phyloP scores from a whole-genome alignment of 305 asterid genomes.

The Plantago coronopus region DNA sequence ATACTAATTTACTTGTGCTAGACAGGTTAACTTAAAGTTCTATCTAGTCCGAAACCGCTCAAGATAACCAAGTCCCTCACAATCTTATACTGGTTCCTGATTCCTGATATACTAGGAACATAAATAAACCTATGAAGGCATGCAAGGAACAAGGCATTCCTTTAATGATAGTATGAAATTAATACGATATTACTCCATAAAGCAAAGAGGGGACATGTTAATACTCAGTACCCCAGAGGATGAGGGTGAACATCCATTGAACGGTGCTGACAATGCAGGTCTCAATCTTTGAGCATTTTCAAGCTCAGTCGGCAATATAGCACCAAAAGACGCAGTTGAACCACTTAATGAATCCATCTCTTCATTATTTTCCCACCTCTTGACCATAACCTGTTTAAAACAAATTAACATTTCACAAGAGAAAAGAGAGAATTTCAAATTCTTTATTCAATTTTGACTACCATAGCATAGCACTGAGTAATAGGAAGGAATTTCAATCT shows the following conservation, averaged over 20 bases:
- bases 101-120: no score
- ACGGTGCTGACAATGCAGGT: slow-evolving; percentile 50
- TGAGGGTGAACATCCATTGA: slow-evolving; percentile 55
- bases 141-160: no score
- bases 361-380: slow-evolving; percentile 57
- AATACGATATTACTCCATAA: slow-evolving; percentile 16
- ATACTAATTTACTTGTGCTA: no score
- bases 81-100: no score
- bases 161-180: no score
- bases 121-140: no score
- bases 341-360: slow-evolving; percentile 60
- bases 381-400: slow-evolving; percentile 60
- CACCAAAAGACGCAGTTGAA: slow-evolving; percentile 71
- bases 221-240: slow-evolving; percentile 49
- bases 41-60: no score
- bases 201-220: slow-evolving; percentile 2
- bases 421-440: neutral
- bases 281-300: slow-evolving; percentile 44
- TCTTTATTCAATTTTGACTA: neutral
- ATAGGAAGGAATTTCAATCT: no score
- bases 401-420: neutral
- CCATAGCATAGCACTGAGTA: no score
- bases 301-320: slow-evolving; percentile 50
- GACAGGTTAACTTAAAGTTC: no score
- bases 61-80: no score